Evolutionary conservation across 2,329 filamentous ascomycete genomes (phyloP), one percentile per base, ranked within the genome.

Genomic region (Trichoderma simmonsii): DNA sequence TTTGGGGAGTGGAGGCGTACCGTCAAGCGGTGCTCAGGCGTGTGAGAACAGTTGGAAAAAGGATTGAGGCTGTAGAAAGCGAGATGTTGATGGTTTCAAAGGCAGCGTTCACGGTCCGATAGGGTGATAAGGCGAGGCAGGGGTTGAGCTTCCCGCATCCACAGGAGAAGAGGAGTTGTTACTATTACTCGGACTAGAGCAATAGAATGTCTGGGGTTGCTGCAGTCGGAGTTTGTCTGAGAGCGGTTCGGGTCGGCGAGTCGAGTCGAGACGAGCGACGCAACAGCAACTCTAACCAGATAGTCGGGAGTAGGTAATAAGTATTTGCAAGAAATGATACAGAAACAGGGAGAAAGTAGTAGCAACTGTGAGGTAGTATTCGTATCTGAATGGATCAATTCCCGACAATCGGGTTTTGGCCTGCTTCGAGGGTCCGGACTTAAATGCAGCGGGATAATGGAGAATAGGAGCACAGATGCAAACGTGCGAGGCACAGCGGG

Each of bases 401-500:
- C 24, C 28, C 64, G 54, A 48, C 43, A 56, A 34, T 66, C 63
- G 43, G 61, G 26, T 30, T 30, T 32, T 64, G 24, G 32, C 43
- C 32, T 57, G 64, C 36, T 36, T 69, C 34, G 28, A 32, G 12
- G 15, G 39, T 43, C 24, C 43, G 43, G 43, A 54, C 28, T 65
- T 54, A 12, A 21, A 60, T 60, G 28, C 30, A 34, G 26, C 34
- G 61, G 63, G 48, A 66, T 34, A 66, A 26, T 48, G 28, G 30
- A 60, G 24, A 21, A 34, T 18, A 60, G 66, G 56, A 69, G 57
- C 57, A 21, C 57, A 32, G 62, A 24, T 51, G 26, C 26, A 21
- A 24, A 30, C 30, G 54, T n/a, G 65, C 34, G 66, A 69, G 63
- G 57, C 66, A 32, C 66, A 61, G 66, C 66, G 56, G 66, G 66